Evolutionary conservation across 805 yeast species (phyloP).

Genomic region (Zygoascus bituminiphila): DNA sequence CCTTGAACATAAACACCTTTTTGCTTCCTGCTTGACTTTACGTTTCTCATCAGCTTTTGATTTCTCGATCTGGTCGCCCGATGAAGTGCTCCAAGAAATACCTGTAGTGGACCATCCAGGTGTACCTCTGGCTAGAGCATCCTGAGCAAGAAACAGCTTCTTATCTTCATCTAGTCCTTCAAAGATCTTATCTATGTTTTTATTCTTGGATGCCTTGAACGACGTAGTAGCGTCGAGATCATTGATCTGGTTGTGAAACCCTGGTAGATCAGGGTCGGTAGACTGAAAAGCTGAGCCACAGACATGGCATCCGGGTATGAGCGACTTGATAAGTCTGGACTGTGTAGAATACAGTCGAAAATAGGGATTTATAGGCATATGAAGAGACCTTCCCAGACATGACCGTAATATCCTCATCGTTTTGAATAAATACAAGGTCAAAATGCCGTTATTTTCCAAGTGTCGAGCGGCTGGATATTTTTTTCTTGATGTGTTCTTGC

Average conservation of each 20-base stretch:
- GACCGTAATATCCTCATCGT: too few species aligned
- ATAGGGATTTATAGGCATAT: neutral
- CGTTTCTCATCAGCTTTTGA: neutral
- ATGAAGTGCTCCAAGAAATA: neutral
- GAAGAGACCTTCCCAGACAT: too few species aligned
- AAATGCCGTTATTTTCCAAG: too few species aligned
- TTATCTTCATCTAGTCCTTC: conserved; percentile 12
- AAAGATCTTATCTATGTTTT: conserved; percentile 5
- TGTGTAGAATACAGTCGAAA: neutral
- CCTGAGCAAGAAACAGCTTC: conserved; percentile 7
- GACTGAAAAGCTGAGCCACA: conserved; percentile 3
- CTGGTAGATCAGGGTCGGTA: neutral
- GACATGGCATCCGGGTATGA: neutral
- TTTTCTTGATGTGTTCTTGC: too few species aligned
- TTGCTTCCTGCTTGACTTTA: conserved; percentile 7
- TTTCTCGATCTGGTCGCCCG: conserved; percentile 3
- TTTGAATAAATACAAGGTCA: too few species aligned
- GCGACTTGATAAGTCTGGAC: neutral
- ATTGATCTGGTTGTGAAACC: neutral
- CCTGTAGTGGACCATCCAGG: neutral
- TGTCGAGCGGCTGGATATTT: too few species aligned
- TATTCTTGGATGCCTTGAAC: neutral
- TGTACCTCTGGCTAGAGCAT: conserved; percentile 6
- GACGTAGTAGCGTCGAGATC: neutral
- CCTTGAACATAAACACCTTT: conserved; percentile 17